These are phyloP conservation scores for Chlorencoelia australis DNA, from an alignment of 2,329 filamentous ascomycete genomes.

Conservation along the genomic window DNA sequence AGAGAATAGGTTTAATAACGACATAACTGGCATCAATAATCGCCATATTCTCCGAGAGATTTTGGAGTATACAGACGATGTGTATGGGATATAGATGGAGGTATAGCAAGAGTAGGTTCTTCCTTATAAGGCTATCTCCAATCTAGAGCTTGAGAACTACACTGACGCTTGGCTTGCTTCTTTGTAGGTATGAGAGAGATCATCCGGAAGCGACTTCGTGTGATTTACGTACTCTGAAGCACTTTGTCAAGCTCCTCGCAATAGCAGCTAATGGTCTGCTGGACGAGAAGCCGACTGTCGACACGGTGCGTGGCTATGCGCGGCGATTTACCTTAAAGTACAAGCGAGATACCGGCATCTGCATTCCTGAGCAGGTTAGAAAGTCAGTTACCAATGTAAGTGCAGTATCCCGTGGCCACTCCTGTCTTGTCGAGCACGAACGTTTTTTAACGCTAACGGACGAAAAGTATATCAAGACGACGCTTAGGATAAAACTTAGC, in stretches of 20 bases:
- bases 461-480: slow-evolving; percentile 4
- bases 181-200: slow-evolving; percentile 2
- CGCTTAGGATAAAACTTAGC: slow-evolving; percentile 1
- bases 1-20: slow-evolving; percentile 6
- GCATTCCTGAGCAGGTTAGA: slow-evolving; percentile 5
- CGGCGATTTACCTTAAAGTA: slow-evolving; percentile 3
- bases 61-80: neutral
- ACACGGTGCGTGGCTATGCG: slow-evolving; percentile 2
- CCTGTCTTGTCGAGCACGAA: slow-evolving; percentile 2
- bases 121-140: neutral
- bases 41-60: neutral
- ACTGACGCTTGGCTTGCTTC: neutral
- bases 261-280: slow-evolving; percentile 2
- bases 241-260: slow-evolving; percentile 2
- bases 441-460: slow-evolving; percentile 4
- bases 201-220: neutral
- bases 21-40: slow-evolving; percentile 1
- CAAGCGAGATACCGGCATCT: slow-evolving; percentile 5
- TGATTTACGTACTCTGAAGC: slow-evolving; percentile 2
- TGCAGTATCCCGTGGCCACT: slow-evolving; percentile 3
- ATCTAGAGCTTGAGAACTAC: neutral
- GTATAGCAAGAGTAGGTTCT: neutral
- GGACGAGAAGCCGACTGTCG: slow-evolving; percentile 5
- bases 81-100: neutral
- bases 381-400: slow-evolving; percentile 5